Conservation (phyloP, 495 filamentous ascomycete genomes). For the Neurospora sp. region DNA sequence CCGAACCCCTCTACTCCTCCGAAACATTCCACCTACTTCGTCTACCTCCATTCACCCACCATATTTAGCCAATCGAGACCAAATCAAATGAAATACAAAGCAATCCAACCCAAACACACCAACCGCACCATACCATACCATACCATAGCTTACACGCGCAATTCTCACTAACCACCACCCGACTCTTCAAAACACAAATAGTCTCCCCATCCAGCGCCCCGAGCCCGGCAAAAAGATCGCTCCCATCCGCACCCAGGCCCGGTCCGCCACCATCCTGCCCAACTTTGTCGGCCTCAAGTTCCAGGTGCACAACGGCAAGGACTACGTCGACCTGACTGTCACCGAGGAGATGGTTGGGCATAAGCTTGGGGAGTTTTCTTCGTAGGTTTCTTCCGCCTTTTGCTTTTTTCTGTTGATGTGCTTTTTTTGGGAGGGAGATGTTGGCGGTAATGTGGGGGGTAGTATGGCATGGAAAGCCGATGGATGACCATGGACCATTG, state of each 20-base stretch:
- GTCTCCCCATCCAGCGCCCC: slow-evolving; percentile 54
- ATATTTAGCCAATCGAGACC: too few relatives aligned
- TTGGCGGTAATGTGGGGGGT: background rate
- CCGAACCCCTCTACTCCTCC: too few relatives aligned
- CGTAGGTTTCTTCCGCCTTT: slow-evolving; percentile 47
- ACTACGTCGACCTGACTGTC: slow-evolving; percentile 75
- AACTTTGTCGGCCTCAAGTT: slow-evolving; percentile 93
- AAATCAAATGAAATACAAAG: too few relatives aligned
- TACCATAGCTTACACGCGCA: too few relatives aligned
- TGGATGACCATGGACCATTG: background rate
- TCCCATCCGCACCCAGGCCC: slow-evolving; percentile 81
- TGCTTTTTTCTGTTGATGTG: background rate
- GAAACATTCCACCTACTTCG: too few relatives aligned
- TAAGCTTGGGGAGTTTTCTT: slow-evolving; percentile 90
- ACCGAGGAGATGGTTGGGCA: slow-evolving; percentile 98
- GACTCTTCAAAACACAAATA: too few relatives aligned
- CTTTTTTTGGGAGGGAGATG: background rate
- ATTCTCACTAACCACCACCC: background rate
- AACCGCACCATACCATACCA: too few relatives aligned
- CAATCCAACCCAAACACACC: too few relatives aligned
- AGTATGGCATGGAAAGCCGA: background rate
- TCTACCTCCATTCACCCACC: too few relatives aligned
- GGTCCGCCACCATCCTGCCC: slow-evolving; percentile 85
- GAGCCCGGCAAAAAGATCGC: slow-evolving; percentile 50
- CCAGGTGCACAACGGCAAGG: slow-evolving; percentile 92